Conservation (phyloP, 305 asterid species). For the Fraxinus greggii region DNA sequence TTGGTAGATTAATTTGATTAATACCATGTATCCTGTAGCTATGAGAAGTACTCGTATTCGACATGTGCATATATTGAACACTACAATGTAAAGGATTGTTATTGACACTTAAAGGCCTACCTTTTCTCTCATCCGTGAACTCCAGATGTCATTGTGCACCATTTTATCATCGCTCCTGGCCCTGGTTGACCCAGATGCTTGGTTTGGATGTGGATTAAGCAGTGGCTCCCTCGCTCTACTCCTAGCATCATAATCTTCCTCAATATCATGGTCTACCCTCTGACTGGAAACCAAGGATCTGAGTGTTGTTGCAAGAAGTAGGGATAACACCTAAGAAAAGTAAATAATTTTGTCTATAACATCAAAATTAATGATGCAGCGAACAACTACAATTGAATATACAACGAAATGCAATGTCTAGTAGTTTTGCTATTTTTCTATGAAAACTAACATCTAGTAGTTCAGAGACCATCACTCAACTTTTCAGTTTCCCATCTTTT, state of each 20-base stretch:
- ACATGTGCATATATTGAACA: conserved; percentile 4
- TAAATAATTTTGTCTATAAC: conserved; percentile 1
- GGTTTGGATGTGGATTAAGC: conserved; percentile 46
- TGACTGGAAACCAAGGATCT: conserved; percentile 57
- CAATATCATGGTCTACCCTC: conserved; percentile 52
- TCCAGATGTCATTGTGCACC: conserved; percentile 59
- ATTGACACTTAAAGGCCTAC: conserved; percentile 30
- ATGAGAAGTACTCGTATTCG: background rate
- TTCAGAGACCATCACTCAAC: background rate
- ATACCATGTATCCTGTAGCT: background rate
- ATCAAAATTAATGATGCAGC: conserved; percentile 5
- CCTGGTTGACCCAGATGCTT: conserved; percentile 44
- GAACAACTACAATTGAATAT: background rate
- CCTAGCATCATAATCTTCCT: conserved; percentile 45
- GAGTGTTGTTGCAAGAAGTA: conserved; percentile 57
- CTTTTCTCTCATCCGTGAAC: conserved; percentile 81
- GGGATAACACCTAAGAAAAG: conserved; percentile 50
- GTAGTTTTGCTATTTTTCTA: conserved; percentile 1
- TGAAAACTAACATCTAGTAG: background rate
- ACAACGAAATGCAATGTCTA: background rate
- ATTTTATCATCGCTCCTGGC: conserved; percentile 49
- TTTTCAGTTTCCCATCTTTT: background rate
- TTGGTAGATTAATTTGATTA: conserved; percentile 2
- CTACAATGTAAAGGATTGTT: background rate
- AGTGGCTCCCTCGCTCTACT: conserved; percentile 64